These are phyloP conservation scores for Erysiphe pulchra DNA, from an alignment of 2,329 filamentous ascomycete species.

Conservation along the genomic window DNA sequence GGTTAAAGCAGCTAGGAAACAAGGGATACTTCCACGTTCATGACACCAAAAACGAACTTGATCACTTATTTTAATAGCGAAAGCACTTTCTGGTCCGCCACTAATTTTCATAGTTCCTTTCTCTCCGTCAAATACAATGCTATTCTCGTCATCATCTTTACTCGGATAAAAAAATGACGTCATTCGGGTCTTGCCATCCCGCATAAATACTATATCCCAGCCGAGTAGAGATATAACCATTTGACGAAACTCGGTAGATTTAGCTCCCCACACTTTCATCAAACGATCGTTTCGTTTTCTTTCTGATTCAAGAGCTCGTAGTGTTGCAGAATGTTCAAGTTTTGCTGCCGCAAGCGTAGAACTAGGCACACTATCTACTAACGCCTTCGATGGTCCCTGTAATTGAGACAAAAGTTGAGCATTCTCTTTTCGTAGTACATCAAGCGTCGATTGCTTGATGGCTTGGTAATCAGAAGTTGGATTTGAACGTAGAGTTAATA, in stretches of 20 bases:
- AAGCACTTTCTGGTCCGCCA: slow-evolving; percentile 64
- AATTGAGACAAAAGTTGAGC: slow-evolving; percentile 55
- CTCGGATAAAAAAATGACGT: slow-evolving; percentile 65
- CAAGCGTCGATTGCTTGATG: slow-evolving; percentile 58
- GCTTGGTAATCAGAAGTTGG: slow-evolving; percentile 69
- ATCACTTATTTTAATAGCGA: slow-evolving; percentile 62
- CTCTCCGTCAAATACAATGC: slow-evolving; percentile 72
- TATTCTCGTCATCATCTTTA: slow-evolving; percentile 34
- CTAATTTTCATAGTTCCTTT: slow-evolving; percentile 95
- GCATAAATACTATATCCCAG: slow-evolving; percentile 87
- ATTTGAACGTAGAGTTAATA: slow-evolving; percentile 74
- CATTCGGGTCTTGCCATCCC: slow-evolving; percentile 87
- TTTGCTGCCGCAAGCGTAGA: slow-evolving; percentile 52
- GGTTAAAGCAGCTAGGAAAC: slow-evolving; percentile 74
- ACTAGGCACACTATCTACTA: slow-evolving; percentile 32
- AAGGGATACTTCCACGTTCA: slow-evolving; percentile 78
- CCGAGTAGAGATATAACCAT: slow-evolving; percentile 78
- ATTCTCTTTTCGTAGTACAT: slow-evolving; percentile 61
- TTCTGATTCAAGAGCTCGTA: slow-evolving; percentile 40
- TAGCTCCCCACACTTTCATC: slow-evolving; percentile 78
- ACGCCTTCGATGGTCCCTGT: slow-evolving; percentile 14
- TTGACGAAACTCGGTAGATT: slow-evolving; percentile 85
- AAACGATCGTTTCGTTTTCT: slow-evolving; percentile 68
- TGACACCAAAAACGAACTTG: slow-evolving; percentile 92
- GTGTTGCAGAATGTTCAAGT: slow-evolving; percentile 47